phyloP scores from a whole-genome alignment of 2,329 filamentous ascomycete species.

The Cladosporium sp. region DNA sequence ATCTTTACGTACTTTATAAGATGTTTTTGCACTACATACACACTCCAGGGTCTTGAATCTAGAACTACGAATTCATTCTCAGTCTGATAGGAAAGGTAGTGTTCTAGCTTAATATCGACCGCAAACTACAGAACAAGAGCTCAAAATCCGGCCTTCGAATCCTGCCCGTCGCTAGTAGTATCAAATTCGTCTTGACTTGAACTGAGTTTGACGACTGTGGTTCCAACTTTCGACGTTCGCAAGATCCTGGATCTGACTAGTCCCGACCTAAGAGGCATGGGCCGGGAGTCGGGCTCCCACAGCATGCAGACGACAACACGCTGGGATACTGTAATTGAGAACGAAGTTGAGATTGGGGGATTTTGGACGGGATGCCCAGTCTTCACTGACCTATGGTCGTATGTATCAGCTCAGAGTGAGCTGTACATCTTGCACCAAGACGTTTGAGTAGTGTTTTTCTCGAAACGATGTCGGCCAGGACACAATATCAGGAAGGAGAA shows the following conservation, averaged over 20 bases:
- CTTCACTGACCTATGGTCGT: too few species aligned
- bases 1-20: neutral
- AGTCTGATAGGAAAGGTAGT: too few species aligned
- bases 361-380: neutral
- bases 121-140: neutral
- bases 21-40: neutral
- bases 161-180: neutral
- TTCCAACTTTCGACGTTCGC: neutral
- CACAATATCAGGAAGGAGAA: too few species aligned
- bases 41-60: neutral
- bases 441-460: too few species aligned
- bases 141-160: neutral
- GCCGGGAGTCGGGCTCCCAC: neutral
- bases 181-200: neutral
- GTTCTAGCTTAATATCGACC: neutral
- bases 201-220: neutral
- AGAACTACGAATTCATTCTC: neutral
- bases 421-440: too few species aligned
- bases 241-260: neutral
- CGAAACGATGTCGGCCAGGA: too few species aligned
- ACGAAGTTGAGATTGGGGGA: constrained; percentile 16
- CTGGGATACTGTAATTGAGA: neutral
- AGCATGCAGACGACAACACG: constrained; percentile 47
- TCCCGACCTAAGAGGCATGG: neutral
- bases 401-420: too few species aligned